Evolutionary conservation across 768 basidiomycete species (phyloP).

Genomic region (Naganishia friedmannii): DNA sequence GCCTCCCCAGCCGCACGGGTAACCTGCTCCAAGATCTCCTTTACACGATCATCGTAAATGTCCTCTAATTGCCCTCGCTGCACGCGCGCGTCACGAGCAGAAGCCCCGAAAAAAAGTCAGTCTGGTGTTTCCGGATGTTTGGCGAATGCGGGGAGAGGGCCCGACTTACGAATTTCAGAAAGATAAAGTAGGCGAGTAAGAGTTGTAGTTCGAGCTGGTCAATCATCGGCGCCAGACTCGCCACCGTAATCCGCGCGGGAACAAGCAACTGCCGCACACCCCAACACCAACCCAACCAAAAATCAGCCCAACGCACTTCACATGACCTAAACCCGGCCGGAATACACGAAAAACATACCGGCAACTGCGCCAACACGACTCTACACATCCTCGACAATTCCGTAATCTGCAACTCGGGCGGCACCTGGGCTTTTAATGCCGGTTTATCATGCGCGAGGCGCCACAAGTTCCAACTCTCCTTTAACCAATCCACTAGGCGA

Average conservation of each 20-base stretch:
- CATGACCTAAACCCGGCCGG: no score
- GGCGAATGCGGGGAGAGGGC: no score
- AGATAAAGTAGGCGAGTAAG: not conserved
- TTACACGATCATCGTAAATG: not conserved
- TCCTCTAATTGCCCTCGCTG: not conserved
- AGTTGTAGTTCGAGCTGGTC: conserved; percentile 1
- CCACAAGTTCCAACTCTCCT: not conserved
- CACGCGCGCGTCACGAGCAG: not conserved
- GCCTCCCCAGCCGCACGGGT: not conserved
- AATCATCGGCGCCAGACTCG: not conserved
- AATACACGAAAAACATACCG: not conserved
- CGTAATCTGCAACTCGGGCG: not conserved
- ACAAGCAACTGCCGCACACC: not conserved
- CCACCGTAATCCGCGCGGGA: not conserved
- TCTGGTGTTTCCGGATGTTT: no score
- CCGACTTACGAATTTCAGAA: conserved; percentile 1
- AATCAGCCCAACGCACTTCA: no score
- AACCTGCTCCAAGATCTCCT: not conserved
- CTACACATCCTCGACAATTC: not conserved
- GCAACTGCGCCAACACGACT: not conserved
- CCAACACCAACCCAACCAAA: no score
- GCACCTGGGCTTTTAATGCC: not conserved
- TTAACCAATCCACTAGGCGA: not conserved
- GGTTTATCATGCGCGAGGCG: not conserved
- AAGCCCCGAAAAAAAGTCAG: no score